These are phyloP conservation scores for Talaromyces sp. DNA, from an alignment of 2,329 filamentous ascomycete species.

Conservation along the genomic window DNA sequence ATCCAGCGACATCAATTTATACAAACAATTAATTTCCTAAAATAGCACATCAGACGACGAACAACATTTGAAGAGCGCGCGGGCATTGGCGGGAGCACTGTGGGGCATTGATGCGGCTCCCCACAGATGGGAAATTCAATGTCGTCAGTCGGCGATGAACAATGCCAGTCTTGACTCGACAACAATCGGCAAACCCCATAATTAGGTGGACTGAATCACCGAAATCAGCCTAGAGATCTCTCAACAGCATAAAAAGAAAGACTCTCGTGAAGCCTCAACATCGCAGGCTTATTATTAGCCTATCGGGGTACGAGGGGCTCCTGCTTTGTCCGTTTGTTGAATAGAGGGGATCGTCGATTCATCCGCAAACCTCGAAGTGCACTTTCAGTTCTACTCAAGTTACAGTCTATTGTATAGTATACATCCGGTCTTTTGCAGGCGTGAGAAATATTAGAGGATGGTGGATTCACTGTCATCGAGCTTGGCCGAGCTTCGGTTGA, in stretches of 20 bases:
- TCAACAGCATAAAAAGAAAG: neutral
- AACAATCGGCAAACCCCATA: neutral
- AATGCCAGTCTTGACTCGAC: neutral
- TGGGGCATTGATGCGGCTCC: neutral
- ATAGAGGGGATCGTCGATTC: neutral
- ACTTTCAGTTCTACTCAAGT: neutral
- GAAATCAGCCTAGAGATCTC: neutral
- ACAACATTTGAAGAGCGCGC: neutral
- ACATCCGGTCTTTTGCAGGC: neutral
- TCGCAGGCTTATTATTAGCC: neutral
- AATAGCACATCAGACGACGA: neutral
- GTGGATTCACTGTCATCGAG: constrained; percentile 22
- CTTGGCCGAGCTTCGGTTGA: constrained; percentile 24
- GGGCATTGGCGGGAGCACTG: neutral
- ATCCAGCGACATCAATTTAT: no score
- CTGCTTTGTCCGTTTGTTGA: neutral
- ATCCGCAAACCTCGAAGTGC: neutral
- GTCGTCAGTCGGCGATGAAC: neutral
- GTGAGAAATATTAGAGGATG: constrained; percentile 14
- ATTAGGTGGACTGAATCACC: neutral
- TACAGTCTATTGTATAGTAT: neutral
- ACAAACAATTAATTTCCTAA: neutral
- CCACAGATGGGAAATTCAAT: neutral
- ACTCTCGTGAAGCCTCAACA: neutral
- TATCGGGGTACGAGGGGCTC: neutral